Evolutionary conservation across 495 filamentous ascomycete genomes (phyloP).

Genomic region (Penicillium dipodomyicola): DNA sequence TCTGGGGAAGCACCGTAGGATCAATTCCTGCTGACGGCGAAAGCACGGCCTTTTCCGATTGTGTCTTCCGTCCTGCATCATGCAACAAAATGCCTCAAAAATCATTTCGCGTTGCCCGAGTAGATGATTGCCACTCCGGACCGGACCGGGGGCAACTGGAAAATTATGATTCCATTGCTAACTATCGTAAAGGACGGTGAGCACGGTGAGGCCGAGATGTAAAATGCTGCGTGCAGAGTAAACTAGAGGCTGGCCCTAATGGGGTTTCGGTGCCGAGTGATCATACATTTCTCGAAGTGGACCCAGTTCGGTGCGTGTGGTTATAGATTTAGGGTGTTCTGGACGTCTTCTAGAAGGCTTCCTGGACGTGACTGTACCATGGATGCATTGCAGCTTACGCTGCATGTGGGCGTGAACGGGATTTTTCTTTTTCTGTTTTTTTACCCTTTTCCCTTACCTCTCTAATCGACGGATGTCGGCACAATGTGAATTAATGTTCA

Average conservation of each 20-base stretch:
- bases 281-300: conserved; percentile 12
- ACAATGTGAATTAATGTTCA: background rate
- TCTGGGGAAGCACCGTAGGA: conserved; percentile 14
- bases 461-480: conserved; percentile 14
- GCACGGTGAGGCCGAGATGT: conserved; percentile 4
- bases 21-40: background rate
- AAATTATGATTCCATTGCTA: conserved; percentile 13
- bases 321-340: conserved; percentile 21
- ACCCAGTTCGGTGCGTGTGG: conserved; percentile 17
- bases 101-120: background rate
- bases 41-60: conserved; percentile 12
- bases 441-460: background rate
- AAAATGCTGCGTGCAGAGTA: conserved; percentile 11
- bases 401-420: background rate
- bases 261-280: conserved; percentile 1
- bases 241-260: conserved; percentile 13
- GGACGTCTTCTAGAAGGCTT: conserved; percentile 27
- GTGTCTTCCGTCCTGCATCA: background rate
- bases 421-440: background rate
- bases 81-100: conserved; percentile 30
- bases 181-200: conserved; percentile 9
- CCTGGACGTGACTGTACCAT: conserved; percentile 10
- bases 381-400: conserved; percentile 15
- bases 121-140: background rate
- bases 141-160: conserved; percentile 10